Conservation (phyloP, 78 protist genomes). For the Planoprotostelium fungivorum region DNA sequence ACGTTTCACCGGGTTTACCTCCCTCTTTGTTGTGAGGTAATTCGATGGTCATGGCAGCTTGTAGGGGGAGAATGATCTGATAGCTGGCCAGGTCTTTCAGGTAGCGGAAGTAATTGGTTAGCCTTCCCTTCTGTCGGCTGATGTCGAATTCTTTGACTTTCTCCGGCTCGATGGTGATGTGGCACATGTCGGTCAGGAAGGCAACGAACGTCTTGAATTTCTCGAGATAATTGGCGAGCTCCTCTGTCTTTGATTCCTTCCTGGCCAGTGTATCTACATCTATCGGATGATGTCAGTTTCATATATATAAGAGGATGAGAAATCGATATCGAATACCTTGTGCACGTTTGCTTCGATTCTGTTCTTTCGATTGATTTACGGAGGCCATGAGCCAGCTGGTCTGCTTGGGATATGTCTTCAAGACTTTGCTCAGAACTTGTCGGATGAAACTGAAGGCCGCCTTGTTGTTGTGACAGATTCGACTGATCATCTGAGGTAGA, state of each 20-base stretch:
- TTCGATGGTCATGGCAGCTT: slow-evolving; percentile 13
- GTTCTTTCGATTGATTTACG: not conserved
- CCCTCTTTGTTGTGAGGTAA: slow-evolving; percentile 12
- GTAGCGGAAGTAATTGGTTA: not conserved
- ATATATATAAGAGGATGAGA: too few species aligned
- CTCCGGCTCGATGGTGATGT: too few species aligned
- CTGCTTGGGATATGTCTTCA: slow-evolving; percentile 71
- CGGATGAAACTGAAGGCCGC: slow-evolving; percentile 27
- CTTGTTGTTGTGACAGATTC: slow-evolving; percentile 46
- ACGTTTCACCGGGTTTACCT: slow-evolving; percentile 7
- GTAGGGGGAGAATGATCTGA: slow-evolving; percentile 56
- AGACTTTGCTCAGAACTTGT: slow-evolving; percentile 11
- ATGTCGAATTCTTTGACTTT: too few species aligned
- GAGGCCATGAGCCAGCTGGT: slow-evolving; percentile 58
- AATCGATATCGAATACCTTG: slow-evolving; percentile 7
- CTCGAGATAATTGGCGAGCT: too few species aligned
- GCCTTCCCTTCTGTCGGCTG: not conserved
- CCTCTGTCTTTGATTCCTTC: too few species aligned
- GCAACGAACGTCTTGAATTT: slow-evolving; percentile 7
- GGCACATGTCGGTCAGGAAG: not conserved
- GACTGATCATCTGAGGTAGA: slow-evolving; percentile 73
- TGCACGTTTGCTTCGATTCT: not conserved
- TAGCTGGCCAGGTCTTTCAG: slow-evolving; percentile 6
- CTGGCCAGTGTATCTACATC: too few species aligned
- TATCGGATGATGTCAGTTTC: too few species aligned